Conservation (phyloP, 352 stramenopile species). For the Phytophthora chlamydospora region DNA sequence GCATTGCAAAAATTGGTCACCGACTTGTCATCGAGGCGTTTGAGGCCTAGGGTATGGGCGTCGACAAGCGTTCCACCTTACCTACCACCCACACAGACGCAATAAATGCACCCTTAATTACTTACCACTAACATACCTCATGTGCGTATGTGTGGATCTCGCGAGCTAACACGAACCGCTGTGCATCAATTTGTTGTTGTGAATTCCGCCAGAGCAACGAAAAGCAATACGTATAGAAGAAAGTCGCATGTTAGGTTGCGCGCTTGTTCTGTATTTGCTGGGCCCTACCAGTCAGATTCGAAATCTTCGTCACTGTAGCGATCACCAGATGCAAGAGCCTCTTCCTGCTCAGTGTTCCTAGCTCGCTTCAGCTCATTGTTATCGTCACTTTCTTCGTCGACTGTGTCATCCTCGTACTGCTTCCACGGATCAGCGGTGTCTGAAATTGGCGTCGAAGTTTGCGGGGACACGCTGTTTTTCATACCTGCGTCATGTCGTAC, state of each 20-base stretch:
- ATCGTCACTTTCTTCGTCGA: conserved; percentile 21
- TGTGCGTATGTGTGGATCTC: no score
- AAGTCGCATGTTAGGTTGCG: no score
- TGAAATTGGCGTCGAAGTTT: conserved; percentile 5
- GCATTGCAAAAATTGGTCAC: conserved; percentile 75
- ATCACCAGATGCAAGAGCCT: conserved; percentile 23
- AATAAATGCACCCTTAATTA: no score
- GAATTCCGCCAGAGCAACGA: no score
- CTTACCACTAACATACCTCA: neutral
- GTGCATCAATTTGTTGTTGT: no score
- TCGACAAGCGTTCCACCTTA: no score
- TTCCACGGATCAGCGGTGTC: conserved; percentile 27
- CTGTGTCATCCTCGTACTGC: conserved; percentile 38
- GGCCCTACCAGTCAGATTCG: conserved; percentile 50
- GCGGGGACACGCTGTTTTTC: neutral
- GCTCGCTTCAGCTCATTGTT: conserved; percentile 35
- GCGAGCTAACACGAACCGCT: no score
- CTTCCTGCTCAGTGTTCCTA: conserved; percentile 7
- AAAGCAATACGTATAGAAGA: neutral
- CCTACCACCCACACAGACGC: no score
- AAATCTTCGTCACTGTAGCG: conserved; percentile 66
- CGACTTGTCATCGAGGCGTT: conserved; percentile 76
- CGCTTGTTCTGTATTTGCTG: neutral
- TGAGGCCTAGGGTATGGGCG: conserved; percentile 12
- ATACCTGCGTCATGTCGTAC: no score